Evolutionary conservation across 768 basidiomycete genomes (phyloP), one percentile per base, ranked within the genome.

Genomic region (Hemileccinum rubropunctum): DNA sequence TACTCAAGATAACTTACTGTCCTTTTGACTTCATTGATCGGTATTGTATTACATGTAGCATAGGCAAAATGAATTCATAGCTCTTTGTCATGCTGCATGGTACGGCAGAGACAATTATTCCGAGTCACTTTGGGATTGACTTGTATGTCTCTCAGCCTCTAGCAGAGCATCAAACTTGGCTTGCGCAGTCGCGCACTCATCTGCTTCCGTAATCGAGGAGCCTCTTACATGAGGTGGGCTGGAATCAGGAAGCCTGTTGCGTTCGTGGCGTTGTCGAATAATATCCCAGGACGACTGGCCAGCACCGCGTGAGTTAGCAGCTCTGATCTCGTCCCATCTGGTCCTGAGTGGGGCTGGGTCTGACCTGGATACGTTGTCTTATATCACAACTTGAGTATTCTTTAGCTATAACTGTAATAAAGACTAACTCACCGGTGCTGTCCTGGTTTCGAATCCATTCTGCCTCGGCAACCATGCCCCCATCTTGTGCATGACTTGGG

Each of bases 261-360:
- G 73, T 61, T 78, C 76, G 53, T 84, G 75, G 41, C 71, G 73
- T 61, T 86, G 82, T 28, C 87, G 80, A 18, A 89, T 71, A 21
- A 69, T 63, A 57, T 88, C 87, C 87, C 87, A 88, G 4, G 83
- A 73, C 17, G 87, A 87, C 4, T 62, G 64, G 35, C 64, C 73
- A 14, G 67, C 50, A 27, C 65, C 69, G 17, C 71, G 65, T 14
- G 69, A 70, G 51, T 84, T 84, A 28, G 71, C 77, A 38, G 72
- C 70, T 47, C 86, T 81, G 41, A 89, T 82, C 53, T 83, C 76
- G 30, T 86, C 83, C 87, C 87, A 89, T 52, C 72, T 78, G 45
- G 67, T 78, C 33, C 50, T 51, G 43, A 62, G 49, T 48, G 27
- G 47, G 20, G 40, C 30, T n/a, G 48, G 50, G 18, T 47, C 49